Evolutionary conservation across 495 filamentous ascomycete genomes (phyloP), one percentile per base, ranked within the genome.

Genomic region (Oleoguttula mirabilis): DNA sequence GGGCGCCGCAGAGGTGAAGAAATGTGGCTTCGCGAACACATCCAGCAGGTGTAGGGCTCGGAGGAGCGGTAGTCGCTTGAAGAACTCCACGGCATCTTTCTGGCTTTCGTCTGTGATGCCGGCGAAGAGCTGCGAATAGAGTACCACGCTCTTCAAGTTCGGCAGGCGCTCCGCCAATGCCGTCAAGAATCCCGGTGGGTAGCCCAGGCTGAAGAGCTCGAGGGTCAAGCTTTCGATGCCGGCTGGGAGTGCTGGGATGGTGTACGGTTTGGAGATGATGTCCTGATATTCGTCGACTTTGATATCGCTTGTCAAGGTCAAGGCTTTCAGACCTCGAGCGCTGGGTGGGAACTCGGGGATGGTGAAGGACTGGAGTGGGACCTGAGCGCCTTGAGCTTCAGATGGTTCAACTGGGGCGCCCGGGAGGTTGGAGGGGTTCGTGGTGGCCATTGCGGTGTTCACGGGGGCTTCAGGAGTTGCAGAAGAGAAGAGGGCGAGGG

Each of bases 171-270:
- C 31, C 0, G 52, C 54, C 6, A 68, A 54, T 2, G 33, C 38
- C 1, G 32, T 39, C 12, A 68, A 55, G 38, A 64, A 68, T 19
- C 54, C 53, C 3, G 61, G 37, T 2, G 63, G 65, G 44, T 63
- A 68, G 24, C 65, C 65, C 10, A 66, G 51, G 14, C 54, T 52
- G 58, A 68, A 68, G 24, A 68, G 58, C 41, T 66, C 63, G 21
- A 68, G 60, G 2, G 63, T 64, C 1, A 68, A 49, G 36, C 46
- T 43, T 31, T 57, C 56, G 37, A 55, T 62, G 41, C 46, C 48
- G 3, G 32, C 16, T 31, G 50, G 47, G 1, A 59, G 47, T 11
- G 38, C 2, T 2, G 45, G 47, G 15, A 59, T 40, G 19, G 31
- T 39, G 38, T 15, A 41, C 36, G 42, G 30, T 33, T 48, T 15